Conservation (phyloP, 139 green algal genomes). For the Tetraselmis chui region DNA sequence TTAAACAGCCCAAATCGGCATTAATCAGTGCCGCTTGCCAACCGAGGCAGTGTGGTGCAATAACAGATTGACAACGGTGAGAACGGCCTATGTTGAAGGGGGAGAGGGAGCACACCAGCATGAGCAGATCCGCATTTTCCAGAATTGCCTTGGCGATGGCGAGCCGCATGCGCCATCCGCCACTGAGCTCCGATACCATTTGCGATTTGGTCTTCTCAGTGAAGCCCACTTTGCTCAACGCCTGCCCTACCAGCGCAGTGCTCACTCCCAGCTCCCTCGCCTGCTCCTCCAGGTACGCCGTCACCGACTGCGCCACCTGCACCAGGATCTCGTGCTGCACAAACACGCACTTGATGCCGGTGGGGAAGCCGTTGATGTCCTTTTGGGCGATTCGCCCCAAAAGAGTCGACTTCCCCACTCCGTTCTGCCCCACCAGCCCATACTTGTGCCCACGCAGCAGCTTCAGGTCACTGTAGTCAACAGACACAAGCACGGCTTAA, state of each 20-base stretch:
- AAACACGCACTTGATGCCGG: constrained; percentile 30
- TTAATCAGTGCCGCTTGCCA: too few species aligned
- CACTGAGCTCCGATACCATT: constrained; percentile 45
- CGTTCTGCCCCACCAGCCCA: constrained; percentile 26
- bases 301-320: neutral
- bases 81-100: too few species aligned
- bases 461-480: constrained; percentile 14
- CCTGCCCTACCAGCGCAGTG: neutral
- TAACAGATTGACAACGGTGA: too few species aligned
- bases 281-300: neutral
- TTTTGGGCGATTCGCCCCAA: constrained; percentile 12
- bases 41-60: too few species aligned
- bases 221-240: constrained; percentile 34
- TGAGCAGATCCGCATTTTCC: constrained; percentile 45
- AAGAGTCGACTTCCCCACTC: constrained; percentile 29
- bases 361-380: constrained; percentile 21
- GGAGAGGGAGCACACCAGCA: constrained; percentile 18
- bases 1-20: too few species aligned
- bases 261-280: neutral
- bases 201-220: constrained; percentile 21
- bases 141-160: constrained; percentile 54
- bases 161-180: constrained; percentile 76
- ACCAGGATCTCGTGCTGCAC: constrained; percentile 38
- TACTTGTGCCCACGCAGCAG: constrained; percentile 20
- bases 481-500: too few species aligned